Base-by-base conservation (phyloP, 129 eudicot species). In the Chrysanthemum seticuspe region DNA sequence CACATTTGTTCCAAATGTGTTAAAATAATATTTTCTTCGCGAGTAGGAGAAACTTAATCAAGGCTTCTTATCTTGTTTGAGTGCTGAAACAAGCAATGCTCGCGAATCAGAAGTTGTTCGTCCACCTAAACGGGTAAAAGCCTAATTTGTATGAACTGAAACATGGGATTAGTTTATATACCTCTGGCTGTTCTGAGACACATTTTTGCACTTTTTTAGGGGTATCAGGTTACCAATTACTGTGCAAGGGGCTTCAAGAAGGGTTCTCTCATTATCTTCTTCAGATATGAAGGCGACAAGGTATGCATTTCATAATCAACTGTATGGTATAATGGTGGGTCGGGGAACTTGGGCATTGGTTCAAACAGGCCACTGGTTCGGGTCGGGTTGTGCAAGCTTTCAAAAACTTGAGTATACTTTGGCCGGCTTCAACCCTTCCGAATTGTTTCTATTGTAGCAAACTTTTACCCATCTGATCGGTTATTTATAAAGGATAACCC, bases 201-300 rank as follows among this genome's bases (percentile, higher is more conserved):
- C 60, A 45, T 10, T 12, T 62, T 79, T 73, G 70, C 11, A 19
- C 67, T 48, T 70, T 6, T 71, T 70, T 70, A 81, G 84, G 65
- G 80, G 80, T 49, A 71, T 81, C 23, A 81, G 84, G 77, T 65
- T 81, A 70, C 84, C 84, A 13, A 67, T 70, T 70, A 76, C 70
- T 7, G 69, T 80, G 54, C 80, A 80, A 75, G 80, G 80, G 65
- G 73, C 77, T 76, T 81, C 84, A 49, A 70, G 74, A 70, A 65
- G 80, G 80, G 55, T 75, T 65, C 76, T 70, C 74, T 75, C 77
- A 55, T 61, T 75, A 62, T 80, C 84, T 65, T 81, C 84, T 75
- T 70, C 77, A 56, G 74, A 75, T 57, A 63, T 75, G 84, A 76
- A 70, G 49, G 81, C 70, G 50, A 65, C 77, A 58, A 75, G 84